A percentile compares a stretch with the other conserved stretches of the same genome.
Evolutionary conservation across 2,329 filamentous ascomycete species (phyloP).

Genomic region (Lasiodiplodia sp.): DNA sequence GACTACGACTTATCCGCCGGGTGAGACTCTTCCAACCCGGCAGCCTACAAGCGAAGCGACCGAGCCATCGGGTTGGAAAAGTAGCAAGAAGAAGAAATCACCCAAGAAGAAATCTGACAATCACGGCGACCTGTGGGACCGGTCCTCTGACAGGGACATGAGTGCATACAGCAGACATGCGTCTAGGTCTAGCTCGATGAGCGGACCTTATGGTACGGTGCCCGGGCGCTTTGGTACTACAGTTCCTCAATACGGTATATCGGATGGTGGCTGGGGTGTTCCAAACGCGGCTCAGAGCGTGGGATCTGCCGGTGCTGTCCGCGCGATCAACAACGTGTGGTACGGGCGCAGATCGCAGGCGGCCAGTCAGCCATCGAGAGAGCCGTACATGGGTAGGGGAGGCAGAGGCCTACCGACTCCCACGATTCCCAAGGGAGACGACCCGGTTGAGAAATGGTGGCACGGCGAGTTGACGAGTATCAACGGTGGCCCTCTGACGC

Average conservation of each 20-base stretch:
- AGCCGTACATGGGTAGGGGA: not conserved
- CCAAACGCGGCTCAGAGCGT: not conserved
- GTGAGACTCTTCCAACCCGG: not conserved
- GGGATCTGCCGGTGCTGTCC: not conserved
- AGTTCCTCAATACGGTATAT: not conserved
- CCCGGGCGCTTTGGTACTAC: not conserved
- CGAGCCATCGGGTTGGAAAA: not conserved
- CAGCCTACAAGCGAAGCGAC: not conserved
- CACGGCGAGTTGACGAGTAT: slow-evolving; percentile 1
- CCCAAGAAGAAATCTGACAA: not conserved
- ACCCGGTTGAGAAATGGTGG: slow-evolving; percentile 1
- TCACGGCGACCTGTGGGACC: not conserved
- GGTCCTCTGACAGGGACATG: not conserved
- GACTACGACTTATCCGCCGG: not conserved
- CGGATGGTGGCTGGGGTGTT: not conserved
- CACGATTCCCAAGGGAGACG: not conserved
- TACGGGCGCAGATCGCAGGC: not conserved
- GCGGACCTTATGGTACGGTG: not conserved
- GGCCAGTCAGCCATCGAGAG: not conserved
- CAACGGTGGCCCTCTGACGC: slow-evolving; percentile 17
- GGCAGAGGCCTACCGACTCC: not conserved
- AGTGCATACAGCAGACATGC: not conserved
- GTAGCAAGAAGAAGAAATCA: slow-evolving; percentile 3
- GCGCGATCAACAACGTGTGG: not conserved
- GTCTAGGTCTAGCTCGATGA: not conserved